Base-by-base conservation (phyloP, 805 yeast species). In the Wickerhamiella domercqiae region DNA sequence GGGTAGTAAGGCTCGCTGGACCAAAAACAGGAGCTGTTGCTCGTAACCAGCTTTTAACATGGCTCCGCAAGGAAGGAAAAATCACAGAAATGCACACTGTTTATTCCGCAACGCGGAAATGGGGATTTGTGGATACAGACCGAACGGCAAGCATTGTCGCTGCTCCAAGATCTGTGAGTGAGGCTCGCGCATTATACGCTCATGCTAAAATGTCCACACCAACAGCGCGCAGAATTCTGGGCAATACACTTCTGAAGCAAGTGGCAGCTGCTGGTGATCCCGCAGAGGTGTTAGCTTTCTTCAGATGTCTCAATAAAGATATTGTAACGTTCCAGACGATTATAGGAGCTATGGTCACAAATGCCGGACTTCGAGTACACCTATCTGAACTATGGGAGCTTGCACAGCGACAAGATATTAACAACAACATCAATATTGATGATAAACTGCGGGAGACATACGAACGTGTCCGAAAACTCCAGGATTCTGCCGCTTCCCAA, bases 1-100 rank as follows among this genome's bases (percentile, higher is more conserved):
- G 53, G 53, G 33, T 48, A 2, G 35, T 48, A 5, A 37, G 32
- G 18, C 39, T 49, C 26, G 52, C 52, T 13, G 53, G 53, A 5
- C 44, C 44, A 2, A 9, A 37, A 14, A 24, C 18, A 4, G 52
- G 50, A 15, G 18, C 22, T 3, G 49, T 46, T 0, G 39, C 52
- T 4, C 38, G 53, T 7, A 49, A 49, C 31, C 45, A 45, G 39
- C 26, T 48, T 13, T 33, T 49, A 17, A 36, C 38, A 18, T 47
- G 50, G 50, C 42, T 47, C 3, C 28, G 32, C 1, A 37, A 39
- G n/a, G 24, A 39, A 13, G 29, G 30, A 7, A 36, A 34, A 2
- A n/a, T 9, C n/a, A 25, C 16, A 2, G 38, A 34, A 2, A 31
- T 40, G 37, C 36, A 32, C 7, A 17, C 36, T 5, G 40, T 48